Conservation (phyloP, 2,329 filamentous ascomycete species). For the Shiraia bambusicola region DNA sequence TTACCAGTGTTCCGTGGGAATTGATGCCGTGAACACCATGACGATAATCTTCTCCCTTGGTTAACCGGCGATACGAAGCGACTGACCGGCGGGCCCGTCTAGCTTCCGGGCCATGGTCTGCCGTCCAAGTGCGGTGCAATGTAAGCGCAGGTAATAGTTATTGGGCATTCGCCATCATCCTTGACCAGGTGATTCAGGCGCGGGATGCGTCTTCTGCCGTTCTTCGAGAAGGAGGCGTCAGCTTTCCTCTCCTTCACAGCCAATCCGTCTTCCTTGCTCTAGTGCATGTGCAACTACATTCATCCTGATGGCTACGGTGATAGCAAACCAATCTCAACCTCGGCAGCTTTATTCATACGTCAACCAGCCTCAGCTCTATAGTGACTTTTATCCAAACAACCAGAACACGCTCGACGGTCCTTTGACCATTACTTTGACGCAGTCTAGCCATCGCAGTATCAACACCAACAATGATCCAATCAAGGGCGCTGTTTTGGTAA, state of each 20-base stretch:
- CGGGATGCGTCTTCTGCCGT: conserved; percentile 7
- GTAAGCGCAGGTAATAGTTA: neutral
- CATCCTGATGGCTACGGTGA: neutral
- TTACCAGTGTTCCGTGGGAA: too few species aligned
- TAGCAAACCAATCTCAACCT: conserved; percentile 4
- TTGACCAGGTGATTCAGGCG: conserved; percentile 7
- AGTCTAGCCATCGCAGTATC: conserved; percentile 17
- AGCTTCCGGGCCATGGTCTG: too few species aligned
- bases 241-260: too few species aligned
- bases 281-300: neutral
- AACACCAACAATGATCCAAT: conserved; percentile 24
- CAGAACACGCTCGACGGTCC: conserved; percentile 19
- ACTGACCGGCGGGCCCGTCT: too few species aligned
- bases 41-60: too few species aligned
- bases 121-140: neutral
- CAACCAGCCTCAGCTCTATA: conserved; percentile 18
- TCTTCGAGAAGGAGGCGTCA: conserved; percentile 2
- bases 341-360: conserved; percentile 21
- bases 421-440: conserved; percentile 19
- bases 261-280: too few species aligned
- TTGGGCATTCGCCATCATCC: conserved; percentile 12
- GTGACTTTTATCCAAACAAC: conserved; percentile 20
- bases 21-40: too few species aligned
- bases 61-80: too few species aligned
- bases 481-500: conserved; percentile 18